phyloP scores from a whole-genome alignment of 768 basidiomycete genomes.

The Macrolepiota dolichaula region DNA sequence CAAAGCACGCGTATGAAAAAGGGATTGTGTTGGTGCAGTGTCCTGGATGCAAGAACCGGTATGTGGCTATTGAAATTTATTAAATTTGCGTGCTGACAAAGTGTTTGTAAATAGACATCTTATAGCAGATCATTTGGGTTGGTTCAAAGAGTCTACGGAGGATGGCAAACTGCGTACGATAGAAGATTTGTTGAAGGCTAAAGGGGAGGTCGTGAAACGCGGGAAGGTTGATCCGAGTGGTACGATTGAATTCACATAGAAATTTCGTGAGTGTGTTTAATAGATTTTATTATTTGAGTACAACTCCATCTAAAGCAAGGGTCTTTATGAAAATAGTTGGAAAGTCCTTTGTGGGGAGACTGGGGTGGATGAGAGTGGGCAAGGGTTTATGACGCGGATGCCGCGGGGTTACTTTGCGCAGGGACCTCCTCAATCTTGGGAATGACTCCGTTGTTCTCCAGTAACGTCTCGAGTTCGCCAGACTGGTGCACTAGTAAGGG shows the following conservation, averaged over 20 bases:
- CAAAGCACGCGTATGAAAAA: conserved; percentile 77
- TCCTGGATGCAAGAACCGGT: conserved; percentile 88
- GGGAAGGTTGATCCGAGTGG: conserved; percentile 47
- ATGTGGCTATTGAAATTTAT: neutral
- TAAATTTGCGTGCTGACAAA: neutral
- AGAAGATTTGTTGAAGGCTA: conserved; percentile 75
- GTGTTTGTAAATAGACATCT: conserved; percentile 52
- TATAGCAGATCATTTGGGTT: conserved; percentile 87
- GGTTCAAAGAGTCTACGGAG: conserved; percentile 84
- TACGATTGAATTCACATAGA: conserved; percentile 50
- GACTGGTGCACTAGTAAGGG: conserved; percentile 92
- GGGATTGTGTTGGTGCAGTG: conserved; percentile 93
- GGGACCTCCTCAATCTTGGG: conserved; percentile 38
- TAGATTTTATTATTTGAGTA: neutral
- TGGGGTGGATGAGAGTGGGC: neutral
- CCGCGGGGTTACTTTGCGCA: conserved; percentile 3
- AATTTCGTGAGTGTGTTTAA: neutral
- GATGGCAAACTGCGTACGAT: conserved; percentile 73
- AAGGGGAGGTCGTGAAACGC: conserved; percentile 71
- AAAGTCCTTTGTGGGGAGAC: neutral
- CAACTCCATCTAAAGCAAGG: neutral
- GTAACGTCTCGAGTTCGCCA: conserved; percentile 84
- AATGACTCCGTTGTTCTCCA: conserved; percentile 70
- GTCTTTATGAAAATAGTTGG: neutral
- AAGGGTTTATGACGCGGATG: neutral